Evolutionary conservation across 2,329 filamentous ascomycete genomes (phyloP).

Genomic region (Monilinia vaccinii-corymbosi): DNA sequence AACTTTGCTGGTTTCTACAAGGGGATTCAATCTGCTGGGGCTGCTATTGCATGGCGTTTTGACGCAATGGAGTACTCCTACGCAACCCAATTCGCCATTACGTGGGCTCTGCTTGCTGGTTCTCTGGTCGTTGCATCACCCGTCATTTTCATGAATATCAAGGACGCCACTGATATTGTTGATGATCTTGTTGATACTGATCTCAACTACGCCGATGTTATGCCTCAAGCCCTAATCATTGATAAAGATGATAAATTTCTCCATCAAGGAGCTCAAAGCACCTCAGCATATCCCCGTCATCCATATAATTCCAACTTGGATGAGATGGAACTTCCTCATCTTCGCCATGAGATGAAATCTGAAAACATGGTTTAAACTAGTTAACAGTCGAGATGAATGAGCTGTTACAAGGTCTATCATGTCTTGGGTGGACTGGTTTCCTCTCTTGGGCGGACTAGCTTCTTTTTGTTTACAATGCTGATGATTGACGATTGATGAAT

Average conservation of each 20-base stretch:
- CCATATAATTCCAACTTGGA: neutral
- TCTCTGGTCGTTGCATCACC: slow-evolving; percentile 68
- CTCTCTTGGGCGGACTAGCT: too few species aligned
- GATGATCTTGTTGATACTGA: slow-evolving; percentile 79
- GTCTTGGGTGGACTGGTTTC: neutral
- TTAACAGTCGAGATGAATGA: too few species aligned
- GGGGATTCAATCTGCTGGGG: slow-evolving; percentile 73
- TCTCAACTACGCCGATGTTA: slow-evolving; percentile 67
- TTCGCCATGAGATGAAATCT: neutral
- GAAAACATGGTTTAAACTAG: neutral
- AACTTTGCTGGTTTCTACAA: slow-evolving; percentile 87
- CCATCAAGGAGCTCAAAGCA: too few species aligned
- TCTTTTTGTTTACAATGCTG: neutral
- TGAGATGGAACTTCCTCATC: neutral
- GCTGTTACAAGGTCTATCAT: neutral
- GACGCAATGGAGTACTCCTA: slow-evolving; percentile 54
- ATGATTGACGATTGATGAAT: neutral
- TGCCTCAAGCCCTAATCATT: slow-evolving; percentile 1
- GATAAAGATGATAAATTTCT: neutral
- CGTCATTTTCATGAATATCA: slow-evolving; percentile 66
- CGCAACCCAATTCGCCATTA: slow-evolving; percentile 60
- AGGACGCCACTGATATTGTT: slow-evolving; percentile 66
- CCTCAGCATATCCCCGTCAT: neutral
- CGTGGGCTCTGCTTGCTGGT: slow-evolving; percentile 67
- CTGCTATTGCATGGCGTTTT: slow-evolving; percentile 62